A percentile compares a stretch with the other conserved stretches of the same genome.
Evolutionary conservation across 2,329 filamentous ascomycete species (phyloP).

Genomic region (Aspergillus sp.): DNA sequence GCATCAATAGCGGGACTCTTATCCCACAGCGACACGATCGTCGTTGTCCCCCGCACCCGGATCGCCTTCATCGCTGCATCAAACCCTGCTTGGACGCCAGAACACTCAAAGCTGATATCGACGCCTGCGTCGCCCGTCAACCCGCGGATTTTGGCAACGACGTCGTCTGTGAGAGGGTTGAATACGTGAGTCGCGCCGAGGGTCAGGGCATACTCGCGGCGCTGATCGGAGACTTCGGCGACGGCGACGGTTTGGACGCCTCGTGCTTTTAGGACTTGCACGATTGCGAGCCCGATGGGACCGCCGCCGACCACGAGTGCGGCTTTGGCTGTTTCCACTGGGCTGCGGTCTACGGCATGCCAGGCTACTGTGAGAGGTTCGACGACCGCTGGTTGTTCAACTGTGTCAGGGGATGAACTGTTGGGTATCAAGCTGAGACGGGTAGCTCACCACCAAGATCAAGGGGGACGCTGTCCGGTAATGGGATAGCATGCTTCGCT

Average conservation of each 20-base stretch:
- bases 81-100: conserved; percentile 56
- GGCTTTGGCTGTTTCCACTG: conserved; percentile 45
- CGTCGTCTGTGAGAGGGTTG: conserved; percentile 49
- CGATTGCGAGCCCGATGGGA: conserved; percentile 61
- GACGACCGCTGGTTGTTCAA: conserved; percentile 49
- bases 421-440: neutral
- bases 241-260: conserved; percentile 57
- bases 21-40: conserved; percentile 66
- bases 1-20: conserved; percentile 54
- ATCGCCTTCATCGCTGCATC: conserved; percentile 51
- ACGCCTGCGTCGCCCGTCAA: conserved; percentile 51
- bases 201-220: conserved; percentile 53
- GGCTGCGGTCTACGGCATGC: conserved; percentile 58
- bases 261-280: conserved; percentile 56
- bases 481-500: conserved; percentile 19
- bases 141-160: conserved; percentile 47
- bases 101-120: conserved; percentile 62
- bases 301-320: conserved; percentile 61
- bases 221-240: conserved; percentile 53
- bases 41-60: conserved; percentile 54
- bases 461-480: conserved; percentile 24
- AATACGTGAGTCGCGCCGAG: conserved; percentile 58
- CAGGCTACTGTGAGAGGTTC: conserved; percentile 64
- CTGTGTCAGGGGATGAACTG: neutral
- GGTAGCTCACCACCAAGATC: conserved; percentile 21